Evolutionary conservation across 202 grass and related monocot species (phyloP), one percentile per base, ranked within the genome.

Genomic region (Miscanthus sacchariflorus): DNA sequence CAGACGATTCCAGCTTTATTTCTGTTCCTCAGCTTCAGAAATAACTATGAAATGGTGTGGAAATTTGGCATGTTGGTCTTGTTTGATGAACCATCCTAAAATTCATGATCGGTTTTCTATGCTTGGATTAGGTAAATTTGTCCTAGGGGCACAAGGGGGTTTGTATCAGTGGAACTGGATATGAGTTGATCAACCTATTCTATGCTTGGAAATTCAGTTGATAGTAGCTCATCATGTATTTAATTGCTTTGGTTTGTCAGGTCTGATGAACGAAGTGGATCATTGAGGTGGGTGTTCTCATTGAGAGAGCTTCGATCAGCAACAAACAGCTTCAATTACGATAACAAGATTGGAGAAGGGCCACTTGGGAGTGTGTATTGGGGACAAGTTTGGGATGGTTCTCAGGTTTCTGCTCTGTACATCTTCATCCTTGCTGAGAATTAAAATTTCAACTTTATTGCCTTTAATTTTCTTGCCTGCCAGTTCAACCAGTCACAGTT

Each of bases 331-430:
- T 96, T 96, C 86, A 94, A 96, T 78, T 96, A 94, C 39, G 95
- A 96, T 35, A 96, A 96, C 88, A 94, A 92, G 85, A 92, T 96
- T 45, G 92, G 95, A 74, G 92, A 94, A 89, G 92, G 92, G 17
- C 84, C 90, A 4, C 76, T 92, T 45, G 92, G 92, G 5, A 92
- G 90, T 63, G 92, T 96, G 36, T 96, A 94, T 73, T 96, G 95
- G 95, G 95, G 92, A 38, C 92, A 94, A 88, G 85, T 96, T 30
- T 96, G 95, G 95, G 92, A 96, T 83, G 92, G 90, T 30, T 92
- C 90, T 91, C 95, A 94, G 95, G 94, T 96, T 71, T 33, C 56
- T 80, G 50, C 67, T 82, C 88, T 69, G 39, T 38, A 54, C 77
- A 44, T 70, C 17, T 54, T 28, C 1, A 40, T 89, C 39, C 52